Evolutionary conservation across 495 filamentous ascomycete genomes (phyloP).

Genomic region (Letharia columbiana): DNA sequence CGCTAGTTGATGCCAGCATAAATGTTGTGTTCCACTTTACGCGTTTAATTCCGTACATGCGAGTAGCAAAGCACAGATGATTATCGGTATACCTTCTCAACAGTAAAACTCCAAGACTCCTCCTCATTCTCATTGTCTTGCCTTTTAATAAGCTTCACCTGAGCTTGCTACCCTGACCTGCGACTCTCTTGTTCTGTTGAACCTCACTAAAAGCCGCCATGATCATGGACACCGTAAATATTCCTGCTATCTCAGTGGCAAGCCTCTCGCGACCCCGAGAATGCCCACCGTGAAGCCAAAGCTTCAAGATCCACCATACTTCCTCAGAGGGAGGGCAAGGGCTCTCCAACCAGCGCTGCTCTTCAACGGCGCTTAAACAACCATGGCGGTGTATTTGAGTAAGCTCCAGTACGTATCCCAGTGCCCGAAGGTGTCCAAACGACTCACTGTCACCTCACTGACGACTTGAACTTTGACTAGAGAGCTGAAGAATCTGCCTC

Average conservation of each 20-base stretch:
- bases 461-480: conserved; percentile 7
- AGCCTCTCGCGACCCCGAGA: background rate
- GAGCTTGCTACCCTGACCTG: background rate
- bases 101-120: background rate
- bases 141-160: background rate
- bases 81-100: background rate
- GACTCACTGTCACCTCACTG: background rate
- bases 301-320: background rate
- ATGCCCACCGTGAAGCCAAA: conserved; percentile 1
- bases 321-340: background rate
- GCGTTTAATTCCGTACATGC: background rate
- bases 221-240: background rate
- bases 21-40: background rate
- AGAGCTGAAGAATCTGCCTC: conserved; percentile 19
- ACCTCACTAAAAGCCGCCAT: background rate
- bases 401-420: conserved; percentile 22
- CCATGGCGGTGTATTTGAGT: conserved; percentile 20
- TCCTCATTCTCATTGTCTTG: background rate
- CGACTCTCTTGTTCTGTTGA: background rate
- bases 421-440: background rate
- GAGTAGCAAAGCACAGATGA: background rate
- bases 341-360: background rate
- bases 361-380: background rate
- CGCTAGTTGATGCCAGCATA: background rate
- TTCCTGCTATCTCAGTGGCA: background rate